Evolutionary conservation across 371 early-diverging fungal species (phyloP), one percentile per base, ranked within the genome.

Genomic region (Batkoa obscura): DNA sequence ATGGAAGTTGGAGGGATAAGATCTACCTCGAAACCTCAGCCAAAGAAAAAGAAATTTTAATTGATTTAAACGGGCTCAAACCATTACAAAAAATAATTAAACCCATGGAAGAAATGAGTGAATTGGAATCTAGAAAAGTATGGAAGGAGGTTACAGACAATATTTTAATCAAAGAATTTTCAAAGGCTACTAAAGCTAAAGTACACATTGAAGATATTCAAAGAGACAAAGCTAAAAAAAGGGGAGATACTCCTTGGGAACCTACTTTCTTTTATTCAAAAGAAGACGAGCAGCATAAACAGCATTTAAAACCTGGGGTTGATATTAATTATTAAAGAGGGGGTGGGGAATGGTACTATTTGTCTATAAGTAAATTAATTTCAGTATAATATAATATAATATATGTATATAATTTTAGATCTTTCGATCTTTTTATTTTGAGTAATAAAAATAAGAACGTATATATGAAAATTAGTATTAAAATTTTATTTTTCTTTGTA

Each of bases 141-240:
- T 78, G 78, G 78, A 50, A 61, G 30, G 56, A 62, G 10, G 76
- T 78, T 30, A 68, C 71, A 2, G 38, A 57, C 30, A 63, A 63
- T 33, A 69, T 78, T 58, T 46, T 66, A 3, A 59, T 59, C 30
- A 64, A 66, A 43, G 63, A 70, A 43, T 76, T 58, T 53, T 54
- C 61, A 13, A 63, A 66, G 3, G 78, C 78, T 3, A 76, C 76
- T 13, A 69, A 71, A 66, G 62, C 66, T 45, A 78, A 78, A 50
- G 63, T 66, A 31, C 57, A 43, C 1, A 64, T 78, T 54, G 78
- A 78, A 62, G 78, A 78, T 41, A 15, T 31, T 3, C 76, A 78
- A 64, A 62, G 78, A 41, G 9, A n/a, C n/a, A 9, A 12, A n/a
- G 42, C 42, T 12, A 41, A n/a, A 41, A n/a, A n/a, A 9, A n/a